A percentile compares a stretch with the other conserved stretches of the same genome.
phyloP scores from a whole-genome alignment of 179 eudicot genomes.

The Nepenthes alata region DNA sequence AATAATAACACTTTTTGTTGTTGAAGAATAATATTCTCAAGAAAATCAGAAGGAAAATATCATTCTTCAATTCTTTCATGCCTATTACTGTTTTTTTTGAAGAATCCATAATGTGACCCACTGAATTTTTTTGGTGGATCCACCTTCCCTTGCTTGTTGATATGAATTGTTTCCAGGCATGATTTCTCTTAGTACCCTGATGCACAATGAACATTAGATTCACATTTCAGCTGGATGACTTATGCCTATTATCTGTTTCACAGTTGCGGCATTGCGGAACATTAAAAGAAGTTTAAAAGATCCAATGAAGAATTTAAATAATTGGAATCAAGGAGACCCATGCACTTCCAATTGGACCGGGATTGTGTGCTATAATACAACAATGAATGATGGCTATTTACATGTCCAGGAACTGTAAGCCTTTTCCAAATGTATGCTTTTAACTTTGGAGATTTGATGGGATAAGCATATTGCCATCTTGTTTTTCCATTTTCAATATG shows the following conservation, averaged over 20 bases:
- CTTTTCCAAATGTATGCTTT: constrained; percentile 2
- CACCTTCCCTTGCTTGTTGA: no score
- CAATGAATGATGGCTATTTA: constrained; percentile 48
- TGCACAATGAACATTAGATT: no score
- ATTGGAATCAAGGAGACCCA: constrained; percentile 64
- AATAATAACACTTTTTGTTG: no score
- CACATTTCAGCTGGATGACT: no score
- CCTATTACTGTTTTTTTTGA: no score
- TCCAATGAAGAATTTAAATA: constrained; percentile 34
- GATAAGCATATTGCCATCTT: neutral
- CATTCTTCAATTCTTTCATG: no score
- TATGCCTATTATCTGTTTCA: neutral
- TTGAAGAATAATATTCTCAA: no score
- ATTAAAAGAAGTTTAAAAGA: constrained; percentile 45
- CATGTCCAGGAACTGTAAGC: constrained; percentile 67
- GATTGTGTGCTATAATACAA: constrained; percentile 44
- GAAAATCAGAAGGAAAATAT: no score
- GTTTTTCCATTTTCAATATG: neutral
- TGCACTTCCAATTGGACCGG: constrained; percentile 77
- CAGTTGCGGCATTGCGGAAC: constrained; percentile 54
- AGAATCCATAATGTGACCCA: no score
- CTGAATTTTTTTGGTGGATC: no score
- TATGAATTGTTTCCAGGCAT: no score
- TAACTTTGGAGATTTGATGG: neutral
- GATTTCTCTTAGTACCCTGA: no score